Evolutionary conservation across 257 asterid species (phyloP), one percentile per base, ranked within the genome.

Genomic region (Petunia secreta): DNA sequence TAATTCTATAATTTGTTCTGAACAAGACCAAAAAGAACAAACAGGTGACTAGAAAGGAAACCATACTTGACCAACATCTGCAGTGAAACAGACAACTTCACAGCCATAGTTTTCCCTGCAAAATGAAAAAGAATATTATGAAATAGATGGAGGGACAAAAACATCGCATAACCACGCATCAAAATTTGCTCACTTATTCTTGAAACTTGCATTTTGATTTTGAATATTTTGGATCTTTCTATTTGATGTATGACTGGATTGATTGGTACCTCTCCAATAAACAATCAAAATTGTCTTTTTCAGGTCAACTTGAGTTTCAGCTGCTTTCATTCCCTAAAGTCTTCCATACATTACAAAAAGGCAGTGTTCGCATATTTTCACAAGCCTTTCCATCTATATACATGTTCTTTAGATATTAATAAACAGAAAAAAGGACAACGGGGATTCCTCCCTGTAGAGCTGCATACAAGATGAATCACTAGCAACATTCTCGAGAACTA

Each of bases 51-150:
- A 57, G n/a, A 84, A 78, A 62, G 48, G 52, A 41, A 67, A 52
- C 84, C 99, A 69, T 92, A 93, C 99, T 88, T 95, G 99, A 66
- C 98, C 97, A 82, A 92, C 97, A 83, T 94, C 98, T 38, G 98
- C 98, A 40, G 96, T 94, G 92, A 92, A 94, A 88, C 98, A 94
- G 77, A 92, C 98, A 81, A 94, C 98, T 83, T 94, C 97, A 52
- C 97, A 94, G 74, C 96, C 97, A 88, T 92, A 91, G 76, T 91
- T 91, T 85, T 94, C 97, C 89, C 99, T 95, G 96, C 87, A 87
- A 58, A 79, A 71, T 2, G 6, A 34, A 48, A 44, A 16, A 16
- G 1, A 68, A 1, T 0, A 34, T 0, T 48, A 48, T 46, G 41
- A 69, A 25, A 46, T 34, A 11, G 34, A 71, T 6, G 2, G 50